Base-by-base conservation (phyloP, 2,329 filamentous ascomycete genomes). In the Colletotrichum sp. region DNA sequence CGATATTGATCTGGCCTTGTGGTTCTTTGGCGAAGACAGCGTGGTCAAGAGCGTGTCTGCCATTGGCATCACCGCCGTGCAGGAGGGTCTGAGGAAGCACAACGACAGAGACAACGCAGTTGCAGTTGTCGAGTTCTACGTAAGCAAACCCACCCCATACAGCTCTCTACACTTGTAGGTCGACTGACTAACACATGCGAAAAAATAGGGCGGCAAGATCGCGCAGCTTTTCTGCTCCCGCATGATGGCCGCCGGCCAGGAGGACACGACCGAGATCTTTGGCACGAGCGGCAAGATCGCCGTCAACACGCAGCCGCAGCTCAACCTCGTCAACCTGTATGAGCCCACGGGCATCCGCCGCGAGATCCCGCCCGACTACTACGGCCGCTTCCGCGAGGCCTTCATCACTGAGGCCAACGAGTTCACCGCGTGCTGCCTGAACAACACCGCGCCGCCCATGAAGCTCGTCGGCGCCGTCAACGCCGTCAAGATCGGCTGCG, bases 171-270 rank as follows among this genome's bases (percentile, higher is more conserved):
- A 28, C 28, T 34, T 10, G 55, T 30, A 58, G 55, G 18, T 27
- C 25, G 13, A 58, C 27, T 18, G 6, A 15, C 58, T 61, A 61
- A 61, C 3, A 1, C 0, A 36, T 12, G 22, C 12, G 22, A 6
- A 36, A 89, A 30, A 32, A 69, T 16, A 88, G 80, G 88, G 88
- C 67, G 91, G 90, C 64, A 89, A 90, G 80, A 91, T 94, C 60
- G 92, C 91, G 2, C 91, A 93, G 81, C 89, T 93, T 76, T 94
- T 92, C 82, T 88, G 87, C 62, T 90, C 87, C 9, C 87, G 92
- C 16, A 94, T 93, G 90, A 94, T 94, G 89, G 90, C 92, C 0
- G 89, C 90, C 0, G 93, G 93, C 1, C 92, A 94, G 82, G 90
- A 93, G 76, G 93, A 94, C 81, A 90, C 88, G 74, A 93, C 92